Evolutionary conservation across 2,329 filamentous ascomycete genomes (phyloP), one percentile per base, ranked within the genome.

Genomic region (Aspergillus hortae): DNA sequence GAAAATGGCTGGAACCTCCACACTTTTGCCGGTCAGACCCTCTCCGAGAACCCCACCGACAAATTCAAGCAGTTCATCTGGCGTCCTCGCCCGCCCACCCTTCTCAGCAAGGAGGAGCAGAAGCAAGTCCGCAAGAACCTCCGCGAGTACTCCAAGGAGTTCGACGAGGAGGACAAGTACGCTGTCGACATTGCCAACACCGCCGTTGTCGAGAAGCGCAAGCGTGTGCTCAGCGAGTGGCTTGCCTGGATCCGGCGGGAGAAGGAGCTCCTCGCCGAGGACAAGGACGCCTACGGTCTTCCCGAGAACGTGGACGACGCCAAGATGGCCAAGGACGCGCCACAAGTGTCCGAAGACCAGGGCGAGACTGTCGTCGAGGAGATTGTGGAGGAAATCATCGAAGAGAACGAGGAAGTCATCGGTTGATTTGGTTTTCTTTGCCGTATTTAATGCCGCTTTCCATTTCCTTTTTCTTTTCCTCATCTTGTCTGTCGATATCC

Each of bases 1-100:
- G 94, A 99, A 80, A 99, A 97, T 71, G 94, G 94, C 58, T 99
- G 96, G 80, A 92, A 97, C 73, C 78, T 99, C 56, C 97, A 96
- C 82, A 92, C 95, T 71, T 99, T 99, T 83, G 89, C 86, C 72
- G 95, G 94, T 59, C 87, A 89, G 64, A 83, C 88, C 49, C 84
- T 99, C 49, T 87, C 91, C 53, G 95, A 99, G 76, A 90, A 96
- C 74, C 87, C 86, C 47, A 82, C 95, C 53, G 94, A 99, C 61
- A 95, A 95, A 75, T 97, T 99, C 84, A 96, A 96, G 83, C 94
- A 99, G 74, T 90, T 92, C 76, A 75, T 89, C 57, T 99, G 94
- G 94, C 88, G 94, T 42, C 94, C 94, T 17, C 88, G 94, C 41
- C 94, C 94, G 17, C 72, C 89, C 6, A 94, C 90, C n/a, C 84